Evolutionary conservation across 176 grass and related monocot genomes (phyloP).

Genomic region (Pontederia paniculata): DNA sequence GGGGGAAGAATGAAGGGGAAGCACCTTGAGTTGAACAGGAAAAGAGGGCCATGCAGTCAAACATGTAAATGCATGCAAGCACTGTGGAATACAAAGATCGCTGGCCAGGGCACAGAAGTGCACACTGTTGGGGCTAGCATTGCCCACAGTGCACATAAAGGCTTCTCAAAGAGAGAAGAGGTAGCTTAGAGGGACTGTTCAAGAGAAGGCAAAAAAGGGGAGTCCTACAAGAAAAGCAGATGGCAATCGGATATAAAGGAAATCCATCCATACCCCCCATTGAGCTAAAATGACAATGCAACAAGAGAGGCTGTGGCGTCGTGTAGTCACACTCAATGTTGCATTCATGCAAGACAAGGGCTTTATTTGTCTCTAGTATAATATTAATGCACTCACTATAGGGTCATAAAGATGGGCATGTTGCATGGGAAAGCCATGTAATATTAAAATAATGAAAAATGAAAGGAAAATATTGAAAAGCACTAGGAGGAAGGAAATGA

Average conservation of each 20-base stretch:
- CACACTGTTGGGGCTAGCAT: too few species aligned
- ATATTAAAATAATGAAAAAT: conserved; percentile 17
- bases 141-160: neutral
- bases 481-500: conserved; percentile 27
- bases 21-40: too few species aligned
- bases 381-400: conserved; percentile 39
- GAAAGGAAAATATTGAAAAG: conserved; percentile 28
- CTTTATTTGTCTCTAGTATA: conserved; percentile 53
- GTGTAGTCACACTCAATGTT: conserved; percentile 50
- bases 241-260: neutral
- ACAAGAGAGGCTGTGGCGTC: neutral
- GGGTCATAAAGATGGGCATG: conserved; percentile 55
- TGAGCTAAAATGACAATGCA: neutral
- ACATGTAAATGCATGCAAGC: too few species aligned
- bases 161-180: neutral
- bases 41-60: too few species aligned
- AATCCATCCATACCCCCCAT: neutral
- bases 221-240: neutral
- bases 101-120: too few species aligned
- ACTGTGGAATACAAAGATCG: too few species aligned
- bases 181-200: neutral
- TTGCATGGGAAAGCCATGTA: conserved; percentile 37
- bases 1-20: too few species aligned
- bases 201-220: neutral
- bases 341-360: conserved; percentile 78